phyloP scores from a whole-genome alignment of 2,329 filamentous ascomycete species.

The Fusarium dimerum region DNA sequence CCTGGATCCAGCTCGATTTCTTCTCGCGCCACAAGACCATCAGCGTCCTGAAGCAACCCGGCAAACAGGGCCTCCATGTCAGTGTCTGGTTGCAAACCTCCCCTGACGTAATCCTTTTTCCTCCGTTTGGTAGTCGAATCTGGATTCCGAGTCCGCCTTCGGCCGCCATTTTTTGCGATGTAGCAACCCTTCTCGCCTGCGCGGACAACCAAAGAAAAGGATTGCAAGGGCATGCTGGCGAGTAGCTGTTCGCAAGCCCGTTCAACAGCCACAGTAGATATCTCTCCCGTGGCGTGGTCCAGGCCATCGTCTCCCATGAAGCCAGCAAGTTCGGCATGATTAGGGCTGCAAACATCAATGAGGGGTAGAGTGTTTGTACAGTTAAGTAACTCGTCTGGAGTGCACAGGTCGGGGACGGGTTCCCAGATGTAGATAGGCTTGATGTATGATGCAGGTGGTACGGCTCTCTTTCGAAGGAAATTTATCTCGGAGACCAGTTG shows the following conservation, averaged over 20 bases:
- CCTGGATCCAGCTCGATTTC: conserved; percentile 65
- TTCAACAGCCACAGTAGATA: conserved; percentile 55
- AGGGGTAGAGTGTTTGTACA: conserved; percentile 63
- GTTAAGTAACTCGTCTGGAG: conserved; percentile 65
- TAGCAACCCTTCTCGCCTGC: conserved; percentile 73
- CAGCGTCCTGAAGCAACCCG: conserved; percentile 54
- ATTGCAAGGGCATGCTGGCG: conserved; percentile 63
- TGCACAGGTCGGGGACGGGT: conserved; percentile 87
- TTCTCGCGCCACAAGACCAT: conserved; percentile 55
- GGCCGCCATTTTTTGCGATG: conserved; percentile 58
- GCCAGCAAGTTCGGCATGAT: conserved; percentile 83
- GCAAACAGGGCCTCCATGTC: conserved; percentile 66
- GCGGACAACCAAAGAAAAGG: conserved; percentile 68
- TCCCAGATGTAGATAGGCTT: conserved; percentile 89
- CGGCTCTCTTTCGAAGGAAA: conserved; percentile 50
- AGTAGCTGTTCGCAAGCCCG: conserved; percentile 63
- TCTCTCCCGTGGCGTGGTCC: conserved; percentile 55
- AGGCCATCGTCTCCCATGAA: conserved; percentile 71
- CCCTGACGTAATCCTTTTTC: conserved; percentile 49
- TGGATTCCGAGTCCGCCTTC: conserved; percentile 41
- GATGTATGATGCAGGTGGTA: conserved; percentile 37
- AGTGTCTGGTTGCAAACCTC: conserved; percentile 58
- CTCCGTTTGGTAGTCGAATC: conserved; percentile 33
- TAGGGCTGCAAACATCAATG: conserved; percentile 71
- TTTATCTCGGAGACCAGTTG: conserved; percentile 74